Base-by-base conservation (phyloP, 2,329 filamentous ascomycete species). In the Blastomyces gilchristii region DNA sequence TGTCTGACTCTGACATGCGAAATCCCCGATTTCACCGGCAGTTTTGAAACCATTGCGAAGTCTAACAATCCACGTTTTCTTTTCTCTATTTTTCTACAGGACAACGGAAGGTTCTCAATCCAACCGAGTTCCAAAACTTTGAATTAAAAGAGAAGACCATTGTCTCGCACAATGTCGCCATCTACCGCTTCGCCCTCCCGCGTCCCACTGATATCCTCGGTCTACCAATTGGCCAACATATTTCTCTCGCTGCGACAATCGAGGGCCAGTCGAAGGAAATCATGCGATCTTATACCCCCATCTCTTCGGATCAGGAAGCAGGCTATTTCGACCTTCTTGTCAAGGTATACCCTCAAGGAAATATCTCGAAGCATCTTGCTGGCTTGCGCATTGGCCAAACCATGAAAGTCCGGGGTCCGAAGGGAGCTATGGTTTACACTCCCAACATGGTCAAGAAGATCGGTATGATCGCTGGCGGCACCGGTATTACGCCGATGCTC, bases 401-500 rank as follows among this genome's bases (percentile, higher is more conserved):
- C 65, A 94, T 99, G 83, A 90, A 90, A 75, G 88, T 97, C 71
- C 87, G 85, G 71, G 94, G 94, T 11, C 94, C 94, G 77, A 97
- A 97, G 84, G 94, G 94, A 70, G 93, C 93, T 70, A 97, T 99
- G 83, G 90, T 96, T 67, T 99, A 99, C 81, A 90, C 88, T 22
- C 91, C 93, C 70, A 97, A 97, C 82, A 93, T 99, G 89, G 90
- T 93, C 70, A 87, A 90, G 68, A 90, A 90, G 78, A 96, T 99
- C 69, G 94, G 92, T 74, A 99, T 99, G 94, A 90, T 99, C 74
- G 91, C 94, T 67, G 94, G 94, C 69, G 94, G 94, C 68, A 97
- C 94, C 43, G 94, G 94, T 70, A 97, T 99, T 76, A 97, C 94
- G 11, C 94, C 94, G 65, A 99, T 99, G 94, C 84, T 97, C 67